Conservation (phyloP, 2,329 filamentous ascomycete species). For the Metarhizium album region DNA sequence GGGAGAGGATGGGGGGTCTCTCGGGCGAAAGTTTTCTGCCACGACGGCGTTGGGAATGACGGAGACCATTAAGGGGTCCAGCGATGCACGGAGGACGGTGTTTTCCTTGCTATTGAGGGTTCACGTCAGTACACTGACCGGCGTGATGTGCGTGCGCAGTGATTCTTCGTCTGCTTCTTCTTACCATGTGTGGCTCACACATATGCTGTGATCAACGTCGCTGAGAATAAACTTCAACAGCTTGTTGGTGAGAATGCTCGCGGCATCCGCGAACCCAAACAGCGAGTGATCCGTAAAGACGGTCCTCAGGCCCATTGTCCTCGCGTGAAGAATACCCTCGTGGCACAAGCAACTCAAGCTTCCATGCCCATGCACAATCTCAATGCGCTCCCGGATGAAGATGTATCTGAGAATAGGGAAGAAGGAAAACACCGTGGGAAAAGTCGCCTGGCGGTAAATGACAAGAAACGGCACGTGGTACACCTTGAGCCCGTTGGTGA, state of each 20-base stretch:
- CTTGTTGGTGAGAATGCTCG: slow-evolving; percentile 94
- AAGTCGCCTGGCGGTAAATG: slow-evolving; percentile 86
- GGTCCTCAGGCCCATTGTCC: slow-evolving; percentile 91
- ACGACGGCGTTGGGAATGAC: slow-evolving; percentile 97
- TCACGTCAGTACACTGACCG: background rate
- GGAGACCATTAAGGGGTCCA: slow-evolving; percentile 94
- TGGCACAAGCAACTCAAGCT: slow-evolving; percentile 89
- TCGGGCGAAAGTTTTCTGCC: slow-evolving; percentile 83
- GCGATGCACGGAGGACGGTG: slow-evolving; percentile 83
- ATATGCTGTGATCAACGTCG: slow-evolving; percentile 96
- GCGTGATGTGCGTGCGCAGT: background rate
- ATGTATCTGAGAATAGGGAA: slow-evolving; percentile 98
- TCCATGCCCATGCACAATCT: slow-evolving; percentile 96
- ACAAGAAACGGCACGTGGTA: slow-evolving; percentile 95
- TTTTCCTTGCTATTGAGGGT: slow-evolving; percentile 80
- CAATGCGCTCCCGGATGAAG: slow-evolving; percentile 83
- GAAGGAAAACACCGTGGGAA: slow-evolving; percentile 96
- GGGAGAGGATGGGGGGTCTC: slow-evolving; percentile 28
- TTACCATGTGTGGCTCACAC: slow-evolving; percentile 94
- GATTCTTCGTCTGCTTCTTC: slow-evolving; percentile 10
- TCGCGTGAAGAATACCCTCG: slow-evolving; percentile 86
- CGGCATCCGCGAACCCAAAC: slow-evolving; percentile 94
- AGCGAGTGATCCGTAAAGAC: slow-evolving; percentile 97
- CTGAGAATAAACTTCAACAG: slow-evolving; percentile 90
- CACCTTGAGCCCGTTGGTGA: slow-evolving; percentile 96